phyloP scores from a whole-genome alignment of 139 green algal genomes.

The Pleodorina starrii region DNA sequence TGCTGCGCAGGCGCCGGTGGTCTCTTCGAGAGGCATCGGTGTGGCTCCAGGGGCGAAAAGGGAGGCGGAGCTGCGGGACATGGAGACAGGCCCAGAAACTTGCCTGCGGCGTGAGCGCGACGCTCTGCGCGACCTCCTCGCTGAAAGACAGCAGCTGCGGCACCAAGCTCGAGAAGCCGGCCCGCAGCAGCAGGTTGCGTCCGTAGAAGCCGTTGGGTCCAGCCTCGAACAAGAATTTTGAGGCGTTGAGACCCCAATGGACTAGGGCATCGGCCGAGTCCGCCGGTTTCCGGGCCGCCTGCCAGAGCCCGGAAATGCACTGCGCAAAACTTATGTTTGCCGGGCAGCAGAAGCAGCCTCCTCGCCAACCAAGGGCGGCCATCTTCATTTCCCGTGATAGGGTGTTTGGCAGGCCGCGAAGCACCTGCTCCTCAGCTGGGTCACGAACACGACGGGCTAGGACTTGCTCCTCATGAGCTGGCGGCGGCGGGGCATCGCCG shows the following conservation, averaged over 20 bases:
- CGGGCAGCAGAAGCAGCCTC: slow-evolving; percentile 43
- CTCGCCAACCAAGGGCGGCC: background rate
- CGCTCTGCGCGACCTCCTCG: slow-evolving; percentile 30
- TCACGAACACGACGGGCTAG: background rate
- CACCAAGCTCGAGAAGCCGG: background rate
- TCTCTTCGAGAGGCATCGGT: too few species aligned
- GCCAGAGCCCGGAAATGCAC: slow-evolving; percentile 20
- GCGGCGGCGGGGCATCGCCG: too few species aligned
- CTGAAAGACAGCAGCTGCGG: background rate
- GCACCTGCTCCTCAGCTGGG: background rate
- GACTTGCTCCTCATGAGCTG: background rate
- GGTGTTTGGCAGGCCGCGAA: background rate
- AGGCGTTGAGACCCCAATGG: slow-evolving; percentile 21
- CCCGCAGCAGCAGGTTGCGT: background rate
- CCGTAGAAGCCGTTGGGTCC: background rate
- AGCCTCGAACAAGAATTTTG: slow-evolving; percentile 5
- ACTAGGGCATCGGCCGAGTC: background rate
- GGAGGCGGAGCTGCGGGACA: too few species aligned
- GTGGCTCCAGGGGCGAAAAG: too few species aligned
- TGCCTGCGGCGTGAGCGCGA: slow-evolving; percentile 25
- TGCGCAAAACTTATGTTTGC: slow-evolving; percentile 28
- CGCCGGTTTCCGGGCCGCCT: background rate
- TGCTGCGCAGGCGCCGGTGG: too few species aligned
- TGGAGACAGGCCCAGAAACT: too few species aligned
- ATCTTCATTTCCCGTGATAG: slow-evolving; percentile 2